These are phyloP conservation scores for Phytophthora constricta DNA, from an alignment of 352 stramenopile genomes.

Conservation along the genomic window DNA sequence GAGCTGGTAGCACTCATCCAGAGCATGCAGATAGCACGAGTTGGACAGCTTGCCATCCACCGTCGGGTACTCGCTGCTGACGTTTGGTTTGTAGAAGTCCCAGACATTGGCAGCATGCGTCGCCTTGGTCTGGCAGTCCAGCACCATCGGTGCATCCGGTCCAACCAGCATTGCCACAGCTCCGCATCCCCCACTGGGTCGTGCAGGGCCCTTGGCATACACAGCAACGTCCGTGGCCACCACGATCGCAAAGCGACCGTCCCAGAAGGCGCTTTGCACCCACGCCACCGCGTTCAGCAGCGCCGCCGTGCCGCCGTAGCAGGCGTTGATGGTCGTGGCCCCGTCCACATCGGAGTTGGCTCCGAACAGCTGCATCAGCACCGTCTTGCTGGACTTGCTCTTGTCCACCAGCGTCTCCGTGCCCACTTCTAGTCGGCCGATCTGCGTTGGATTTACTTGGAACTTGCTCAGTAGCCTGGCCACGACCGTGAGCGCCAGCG, in stretches of 20 bases:
- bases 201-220: constrained; percentile 92
- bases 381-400: constrained; percentile 87
- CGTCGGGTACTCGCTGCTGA: constrained; percentile 93
- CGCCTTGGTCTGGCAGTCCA: constrained; percentile 89
- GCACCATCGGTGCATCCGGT: constrained; percentile 93
- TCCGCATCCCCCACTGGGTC: constrained; percentile 92
- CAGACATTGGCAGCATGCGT: constrained; percentile 95
- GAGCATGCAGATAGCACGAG: constrained; percentile 94
- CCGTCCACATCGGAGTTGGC: constrained; percentile 79
- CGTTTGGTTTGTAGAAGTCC: constrained; percentile 99
- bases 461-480: constrained; percentile 66
- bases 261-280: constrained; percentile 95
- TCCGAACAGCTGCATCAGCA: constrained; percentile 78
- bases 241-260: constrained; percentile 95
- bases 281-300: constrained; percentile 97
- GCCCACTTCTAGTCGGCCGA: constrained; percentile 96
- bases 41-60: constrained; percentile 96
- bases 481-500: constrained; percentile 67
- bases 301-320: constrained; percentile 97
- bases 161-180: constrained; percentile 97
- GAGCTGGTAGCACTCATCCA: constrained; percentile 95
- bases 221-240: constrained; percentile 97
- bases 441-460: constrained; percentile 55
- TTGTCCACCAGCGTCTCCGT: constrained; percentile 96
- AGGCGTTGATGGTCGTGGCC: constrained; percentile 97